Evolutionary conservation across 2,329 filamentous ascomycete species (phyloP).

Genomic region (Hymenoscyphus fraxineus): DNA sequence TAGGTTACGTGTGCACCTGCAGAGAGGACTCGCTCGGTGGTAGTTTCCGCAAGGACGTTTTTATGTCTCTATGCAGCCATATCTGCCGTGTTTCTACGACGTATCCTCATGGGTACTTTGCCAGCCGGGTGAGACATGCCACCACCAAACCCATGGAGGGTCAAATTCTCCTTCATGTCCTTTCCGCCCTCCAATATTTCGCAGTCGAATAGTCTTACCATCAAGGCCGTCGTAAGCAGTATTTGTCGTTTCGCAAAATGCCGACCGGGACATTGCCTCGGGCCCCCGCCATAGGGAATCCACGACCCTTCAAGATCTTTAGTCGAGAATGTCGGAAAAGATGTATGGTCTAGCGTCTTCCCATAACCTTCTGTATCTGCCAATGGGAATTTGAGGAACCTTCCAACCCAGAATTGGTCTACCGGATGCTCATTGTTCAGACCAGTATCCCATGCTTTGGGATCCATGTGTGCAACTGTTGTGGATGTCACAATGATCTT

Average conservation of each 20-base stretch:
- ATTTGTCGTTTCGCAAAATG: slow-evolving; percentile 3
- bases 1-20: no score
- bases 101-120: background rate
- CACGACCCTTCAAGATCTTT: slow-evolving; percentile 1
- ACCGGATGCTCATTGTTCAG: background rate
- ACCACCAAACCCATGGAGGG: background rate
- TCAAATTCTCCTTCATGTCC: slow-evolving; percentile 1
- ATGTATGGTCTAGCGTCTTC: background rate
- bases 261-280: background rate
- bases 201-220: background rate
- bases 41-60: no score
- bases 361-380: background rate
- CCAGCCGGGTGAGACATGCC: background rate
- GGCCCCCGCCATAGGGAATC: slow-evolving; percentile 1
- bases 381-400: background rate
- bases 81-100: background rate
- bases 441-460: background rate
- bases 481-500: slow-evolving; percentile 1
- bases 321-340: slow-evolving; percentile 1
- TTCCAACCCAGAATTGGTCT: background rate
- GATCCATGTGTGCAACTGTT: slow-evolving; percentile 4
- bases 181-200: slow-evolving; percentile 1
- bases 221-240: background rate
- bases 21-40: no score
- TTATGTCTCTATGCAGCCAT: no score